Evolutionary conservation across 495 filamentous ascomycete species (phyloP).

Genomic region (Penicillium riverlandense): DNA sequence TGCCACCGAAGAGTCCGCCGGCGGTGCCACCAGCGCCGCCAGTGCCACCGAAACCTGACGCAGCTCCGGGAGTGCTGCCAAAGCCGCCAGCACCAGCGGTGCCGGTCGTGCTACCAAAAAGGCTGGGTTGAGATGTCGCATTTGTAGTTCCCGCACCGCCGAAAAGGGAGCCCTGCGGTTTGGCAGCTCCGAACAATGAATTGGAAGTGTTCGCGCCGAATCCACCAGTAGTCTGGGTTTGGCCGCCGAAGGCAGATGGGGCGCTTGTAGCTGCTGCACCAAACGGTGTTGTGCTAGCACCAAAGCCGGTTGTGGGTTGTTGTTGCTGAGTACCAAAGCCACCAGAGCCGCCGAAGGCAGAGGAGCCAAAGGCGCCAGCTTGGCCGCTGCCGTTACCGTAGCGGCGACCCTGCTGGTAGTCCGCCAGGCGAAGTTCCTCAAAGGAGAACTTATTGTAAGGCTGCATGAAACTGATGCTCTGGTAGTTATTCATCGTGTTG

Average conservation of each 20-base stretch:
- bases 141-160: constrained; percentile 22
- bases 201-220: constrained; percentile 47
- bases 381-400: constrained; percentile 75
- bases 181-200: constrained; percentile 32
- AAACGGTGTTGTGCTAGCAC: constrained; percentile 44
- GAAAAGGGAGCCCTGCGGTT: constrained; percentile 35
- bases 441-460: constrained; percentile 83
- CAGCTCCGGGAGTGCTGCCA: constrained; percentile 18
- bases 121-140: constrained; percentile 9
- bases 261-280: constrained; percentile 40
- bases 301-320: constrained; percentile 43
- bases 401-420: constrained; percentile 82
- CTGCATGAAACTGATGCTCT: constrained; percentile 80
- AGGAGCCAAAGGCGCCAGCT: constrained; percentile 71
- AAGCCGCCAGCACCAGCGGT: constrained; percentile 23
- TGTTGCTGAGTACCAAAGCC: constrained; percentile 34
- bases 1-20: constrained; percentile 42
- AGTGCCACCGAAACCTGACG: constrained; percentile 1
- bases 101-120: constrained; percentile 14
- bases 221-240: constrained; percentile 47
- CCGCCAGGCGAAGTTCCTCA: constrained; percentile 82
- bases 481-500: constrained; percentile 63
- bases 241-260: constrained; percentile 31
- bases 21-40: constrained; percentile 15
- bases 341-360: constrained; percentile 30